phyloP scores from a whole-genome alignment of 139 green algal genomes.

The Chlamydomonas sphaeroides region DNA sequence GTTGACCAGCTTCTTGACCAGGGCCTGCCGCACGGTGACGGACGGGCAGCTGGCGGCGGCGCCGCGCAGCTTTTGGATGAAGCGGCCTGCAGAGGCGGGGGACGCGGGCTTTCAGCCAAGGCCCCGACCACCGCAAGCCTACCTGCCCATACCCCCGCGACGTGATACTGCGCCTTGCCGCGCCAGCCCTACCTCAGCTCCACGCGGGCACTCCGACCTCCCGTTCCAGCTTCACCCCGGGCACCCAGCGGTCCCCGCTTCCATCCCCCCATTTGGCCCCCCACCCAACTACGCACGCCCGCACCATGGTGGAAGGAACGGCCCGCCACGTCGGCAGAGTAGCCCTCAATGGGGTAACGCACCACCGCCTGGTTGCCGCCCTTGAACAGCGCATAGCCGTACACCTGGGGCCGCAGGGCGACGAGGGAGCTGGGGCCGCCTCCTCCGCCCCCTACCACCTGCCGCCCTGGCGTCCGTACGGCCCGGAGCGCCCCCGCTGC shows the following conservation, averaged over 20 bases:
- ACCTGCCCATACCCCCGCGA: too few relatives aligned
- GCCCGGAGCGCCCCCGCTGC: too few relatives aligned
- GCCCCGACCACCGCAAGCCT: too few relatives aligned
- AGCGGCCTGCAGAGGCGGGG: slow-evolving; percentile 70
- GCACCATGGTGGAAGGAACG: slow-evolving; percentile 91
- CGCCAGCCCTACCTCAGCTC: too few relatives aligned
- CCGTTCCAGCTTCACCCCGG: too few relatives aligned
- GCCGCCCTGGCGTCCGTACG: neutral
- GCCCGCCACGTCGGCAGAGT: slow-evolving; percentile 82
- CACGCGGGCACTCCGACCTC: too few relatives aligned
- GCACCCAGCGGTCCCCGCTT: too few relatives aligned
- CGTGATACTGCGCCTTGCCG: too few relatives aligned
- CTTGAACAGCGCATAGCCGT: slow-evolving; percentile 97
- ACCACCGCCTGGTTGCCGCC: slow-evolving; percentile 79
- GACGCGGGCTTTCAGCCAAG: too few relatives aligned
- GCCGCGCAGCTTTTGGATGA: slow-evolving; percentile 90
- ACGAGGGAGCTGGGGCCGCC: neutral
- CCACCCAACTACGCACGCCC: too few relatives aligned
- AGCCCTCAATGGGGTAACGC: slow-evolving; percentile 86
- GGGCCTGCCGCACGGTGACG: slow-evolving; percentile 79
- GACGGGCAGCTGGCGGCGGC: slow-evolving; percentile 59
- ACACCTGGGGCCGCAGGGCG: slow-evolving; percentile 73
- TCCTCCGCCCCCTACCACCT: neutral
- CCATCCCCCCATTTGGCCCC: too few relatives aligned
- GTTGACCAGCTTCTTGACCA: slow-evolving; percentile 82